Percentiles rank a stretch among this genome's conserved stretches.
Evolutionary conservation across 345 rosid species (phyloP).

Genomic region (Populus tremula): DNA sequence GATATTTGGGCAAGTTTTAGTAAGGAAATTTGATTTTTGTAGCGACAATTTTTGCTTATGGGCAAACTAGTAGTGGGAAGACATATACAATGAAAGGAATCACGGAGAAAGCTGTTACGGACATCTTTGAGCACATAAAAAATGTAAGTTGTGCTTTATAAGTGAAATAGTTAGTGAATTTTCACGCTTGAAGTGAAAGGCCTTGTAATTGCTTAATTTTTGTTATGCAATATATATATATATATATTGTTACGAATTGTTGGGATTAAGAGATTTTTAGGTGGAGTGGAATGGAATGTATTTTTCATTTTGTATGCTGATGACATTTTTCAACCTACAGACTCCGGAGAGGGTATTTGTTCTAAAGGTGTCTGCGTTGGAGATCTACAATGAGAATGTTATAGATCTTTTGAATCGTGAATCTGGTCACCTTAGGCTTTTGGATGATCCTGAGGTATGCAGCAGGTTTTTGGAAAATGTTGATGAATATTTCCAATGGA

Average conservation of each 20-base stretch:
- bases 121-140: slow-evolving; percentile 66
- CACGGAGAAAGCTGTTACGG: slow-evolving; percentile 65
- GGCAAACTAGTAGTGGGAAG: slow-evolving; percentile 93
- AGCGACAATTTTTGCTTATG: slow-evolving; percentile 92
- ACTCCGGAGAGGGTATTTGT: slow-evolving; percentile 66
- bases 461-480: neutral
- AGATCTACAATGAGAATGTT: slow-evolving; percentile 91
- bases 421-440: slow-evolving; percentile 78
- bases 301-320: neutral
- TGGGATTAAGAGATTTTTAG: neutral
- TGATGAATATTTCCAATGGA: neutral
- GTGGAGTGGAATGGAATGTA: neutral
- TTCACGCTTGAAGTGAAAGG: neutral
- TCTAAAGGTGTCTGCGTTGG: slow-evolving; percentile 81
- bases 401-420: slow-evolving; percentile 77
- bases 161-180: neutral
- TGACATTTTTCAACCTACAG: slow-evolving; percentile 32
- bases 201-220: neutral
- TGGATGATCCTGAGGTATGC: slow-evolving; percentile 95
- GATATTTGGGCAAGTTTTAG: neutral
- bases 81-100: slow-evolving; percentile 92
- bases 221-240: neutral
- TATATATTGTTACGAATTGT: neutral
- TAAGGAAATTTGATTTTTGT: slow-evolving; percentile 24
- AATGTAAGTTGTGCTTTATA: slow-evolving; percentile 38